Evolutionary conservation across 805 yeast species (phyloP).

Genomic region (Lipomyces anomalus): DNA sequence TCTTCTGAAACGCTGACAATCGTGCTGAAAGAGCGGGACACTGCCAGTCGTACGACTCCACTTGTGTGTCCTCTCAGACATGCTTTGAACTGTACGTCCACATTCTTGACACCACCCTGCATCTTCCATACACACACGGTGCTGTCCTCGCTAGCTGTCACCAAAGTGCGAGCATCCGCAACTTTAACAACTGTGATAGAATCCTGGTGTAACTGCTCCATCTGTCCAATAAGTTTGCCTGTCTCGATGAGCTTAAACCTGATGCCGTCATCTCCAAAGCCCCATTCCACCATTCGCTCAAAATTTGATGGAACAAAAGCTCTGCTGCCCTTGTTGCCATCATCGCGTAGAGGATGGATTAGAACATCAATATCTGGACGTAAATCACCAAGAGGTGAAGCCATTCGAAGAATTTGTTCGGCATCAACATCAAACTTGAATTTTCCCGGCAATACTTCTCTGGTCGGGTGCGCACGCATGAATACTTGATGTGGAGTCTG

Average conservation of each 20-base stretch:
- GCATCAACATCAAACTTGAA: slow-evolving; percentile 8
- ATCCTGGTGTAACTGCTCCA: slow-evolving; percentile 20
- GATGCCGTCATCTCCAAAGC: slow-evolving; percentile 24
- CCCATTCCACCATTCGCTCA: slow-evolving; percentile 25
- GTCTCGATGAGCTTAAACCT: slow-evolving; percentile 23
- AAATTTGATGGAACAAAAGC: slow-evolving; percentile 19
- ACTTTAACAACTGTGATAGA: slow-evolving; percentile 17
- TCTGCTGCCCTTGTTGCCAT: slow-evolving; percentile 15
- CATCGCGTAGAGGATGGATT: slow-evolving; percentile 1
- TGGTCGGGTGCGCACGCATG: slow-evolving; percentile 56
- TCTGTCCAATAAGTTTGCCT: slow-evolving; percentile 23
- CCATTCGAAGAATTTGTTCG: slow-evolving; percentile 16
- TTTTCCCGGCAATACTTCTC: slow-evolving; percentile 32
- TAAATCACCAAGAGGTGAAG: slow-evolving; percentile 15
- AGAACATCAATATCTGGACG: neutral
- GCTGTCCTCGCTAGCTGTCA: slow-evolving; percentile 23
- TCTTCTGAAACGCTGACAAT: slow-evolving; percentile 49
- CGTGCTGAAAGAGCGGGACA: slow-evolving; percentile 49
- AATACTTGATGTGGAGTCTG: slow-evolving; percentile 80
- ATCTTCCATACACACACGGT: slow-evolving; percentile 38
- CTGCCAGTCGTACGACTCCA: slow-evolving; percentile 42
- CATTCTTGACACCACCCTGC: slow-evolving; percentile 15
- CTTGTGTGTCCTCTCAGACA: slow-evolving; percentile 55
- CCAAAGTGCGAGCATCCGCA: slow-evolving; percentile 22
- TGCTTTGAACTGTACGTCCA: slow-evolving; percentile 21